A percentile compares a stretch with the other conserved stretches of the same genome.
phyloP scores from a whole-genome alignment of 163 green algal genomes.

The Chlamydomonas reinhardtii region DNA sequence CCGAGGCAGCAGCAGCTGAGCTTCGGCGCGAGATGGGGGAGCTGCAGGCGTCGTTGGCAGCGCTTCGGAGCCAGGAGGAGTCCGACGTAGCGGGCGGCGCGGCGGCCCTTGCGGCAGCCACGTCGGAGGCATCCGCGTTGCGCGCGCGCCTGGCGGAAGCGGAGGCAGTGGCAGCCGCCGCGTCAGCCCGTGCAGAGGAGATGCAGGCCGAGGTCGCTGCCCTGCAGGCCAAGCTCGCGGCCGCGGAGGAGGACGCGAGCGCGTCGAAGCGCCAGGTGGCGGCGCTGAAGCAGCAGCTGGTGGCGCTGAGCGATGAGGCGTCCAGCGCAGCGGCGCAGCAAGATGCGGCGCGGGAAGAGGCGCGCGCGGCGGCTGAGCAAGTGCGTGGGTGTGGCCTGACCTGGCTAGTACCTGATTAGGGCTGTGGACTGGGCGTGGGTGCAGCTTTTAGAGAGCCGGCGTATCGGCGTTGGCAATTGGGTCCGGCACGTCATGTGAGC shows the following conservation, averaged over 20 bases:
- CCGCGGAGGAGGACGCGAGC: not conserved
- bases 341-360: not conserved
- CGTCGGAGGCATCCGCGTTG: not conserved
- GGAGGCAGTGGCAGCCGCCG: not conserved
- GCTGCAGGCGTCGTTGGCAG: not conserved
- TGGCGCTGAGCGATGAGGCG: conserved; percentile 1
- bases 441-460: too few species aligned
- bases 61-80: not conserved
- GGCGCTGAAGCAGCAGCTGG: conserved; percentile 20
- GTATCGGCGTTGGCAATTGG: too few species aligned
- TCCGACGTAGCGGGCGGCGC: not conserved
- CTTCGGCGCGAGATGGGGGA: not conserved
- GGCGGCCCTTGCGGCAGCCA: not conserved
- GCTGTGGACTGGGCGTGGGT: too few species aligned
- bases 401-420: too few species aligned
- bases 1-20: too few species aligned
- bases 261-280: not conserved
- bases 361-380: not conserved
- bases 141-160: not conserved
- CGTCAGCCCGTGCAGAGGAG: not conserved
- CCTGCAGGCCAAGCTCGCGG: not conserved
- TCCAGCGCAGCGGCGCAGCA: not conserved
- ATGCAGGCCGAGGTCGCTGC: not conserved
- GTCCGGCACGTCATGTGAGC: too few species aligned
- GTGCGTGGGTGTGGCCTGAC: too few species aligned